Percentiles rank a stretch among this genome's conserved stretches.
Evolutionary conservation across 495 filamentous ascomycete genomes (phyloP).

Genomic region (Aspergillus taichungensis): DNA sequence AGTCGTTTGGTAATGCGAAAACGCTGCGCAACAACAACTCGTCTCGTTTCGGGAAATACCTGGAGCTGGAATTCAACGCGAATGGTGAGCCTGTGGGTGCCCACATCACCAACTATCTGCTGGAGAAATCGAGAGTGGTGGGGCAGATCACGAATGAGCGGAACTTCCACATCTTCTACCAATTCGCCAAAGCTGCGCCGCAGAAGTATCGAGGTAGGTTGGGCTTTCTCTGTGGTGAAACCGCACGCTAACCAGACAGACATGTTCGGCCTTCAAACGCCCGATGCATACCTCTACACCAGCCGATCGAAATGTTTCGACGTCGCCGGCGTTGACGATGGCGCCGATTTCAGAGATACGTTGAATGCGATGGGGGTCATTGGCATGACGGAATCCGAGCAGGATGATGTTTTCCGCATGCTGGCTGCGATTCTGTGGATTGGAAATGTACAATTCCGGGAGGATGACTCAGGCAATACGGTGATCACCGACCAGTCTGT

Average conservation of each 20-base stretch:
- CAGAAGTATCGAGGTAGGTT: slow-evolving; percentile 63
- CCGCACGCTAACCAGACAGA: slow-evolving; percentile 32
- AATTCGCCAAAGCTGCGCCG: slow-evolving; percentile 91
- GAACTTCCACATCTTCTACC: slow-evolving; percentile 99
- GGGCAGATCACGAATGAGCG: slow-evolving; percentile 93
- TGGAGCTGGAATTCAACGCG: slow-evolving; percentile 93
- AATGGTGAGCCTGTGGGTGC: slow-evolving; percentile 92
- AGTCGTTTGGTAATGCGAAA: slow-evolving; percentile 98
- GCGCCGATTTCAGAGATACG: slow-evolving; percentile 84
- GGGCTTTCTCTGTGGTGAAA: background rate
- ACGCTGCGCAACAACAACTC: slow-evolving; percentile 98
- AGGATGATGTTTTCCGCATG: slow-evolving; percentile 97
- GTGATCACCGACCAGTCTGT: slow-evolving; percentile 77
- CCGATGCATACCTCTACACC: slow-evolving; percentile 91
- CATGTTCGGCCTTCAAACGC: slow-evolving; percentile 79
- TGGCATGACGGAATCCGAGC: slow-evolving; percentile 78
- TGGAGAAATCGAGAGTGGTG: slow-evolving; percentile 93
- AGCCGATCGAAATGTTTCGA: slow-evolving; percentile 89
- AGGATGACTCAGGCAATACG: slow-evolving; percentile 86
- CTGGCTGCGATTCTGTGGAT: slow-evolving; percentile 89
- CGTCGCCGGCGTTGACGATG: slow-evolving; percentile 87
- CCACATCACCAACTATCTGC: slow-evolving; percentile 94
- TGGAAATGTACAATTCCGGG: slow-evolving; percentile 81
- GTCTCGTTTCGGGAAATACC: slow-evolving; percentile 94
- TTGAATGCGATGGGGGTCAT: slow-evolving; percentile 91